Conservation (phyloP, 306 rosid genomes). For the Lathyrus oleraceus region DNA sequence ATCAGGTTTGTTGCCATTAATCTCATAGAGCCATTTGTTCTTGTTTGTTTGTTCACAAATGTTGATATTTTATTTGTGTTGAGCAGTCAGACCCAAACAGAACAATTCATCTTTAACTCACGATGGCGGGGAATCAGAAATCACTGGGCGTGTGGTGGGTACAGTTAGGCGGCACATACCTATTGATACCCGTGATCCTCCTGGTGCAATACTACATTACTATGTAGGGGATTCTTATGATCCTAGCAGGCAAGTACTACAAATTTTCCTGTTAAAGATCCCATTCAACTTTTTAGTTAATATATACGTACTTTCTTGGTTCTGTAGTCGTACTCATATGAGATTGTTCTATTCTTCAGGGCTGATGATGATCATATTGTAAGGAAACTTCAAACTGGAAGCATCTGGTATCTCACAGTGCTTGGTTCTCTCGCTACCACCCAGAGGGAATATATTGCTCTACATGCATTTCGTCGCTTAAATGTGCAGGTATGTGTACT, state of each 20-base stretch:
- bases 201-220: slow-evolving; percentile 92
- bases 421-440: slow-evolving; percentile 99
- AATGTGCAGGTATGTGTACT: slow-evolving; percentile 73
- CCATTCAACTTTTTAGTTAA: neutral
- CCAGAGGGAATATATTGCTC: slow-evolving; percentile 89
- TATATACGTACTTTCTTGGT: slow-evolving; percentile 8
- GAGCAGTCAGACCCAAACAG: slow-evolving; percentile 73
- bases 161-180: slow-evolving; percentile 91
- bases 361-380: slow-evolving; percentile 84
- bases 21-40: slow-evolving; percentile 11
- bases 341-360: slow-evolving; percentile 42
- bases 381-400: slow-evolving; percentile 74
- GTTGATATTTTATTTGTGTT: slow-evolving; percentile 39
- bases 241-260: slow-evolving; percentile 54
- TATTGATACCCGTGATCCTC: slow-evolving; percentile 89
- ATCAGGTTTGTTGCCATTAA: slow-evolving; percentile 62
- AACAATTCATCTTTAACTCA: slow-evolving; percentile 53
- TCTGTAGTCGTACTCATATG: neutral
- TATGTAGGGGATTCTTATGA: slow-evolving; percentile 90
- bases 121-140: slow-evolving; percentile 72
- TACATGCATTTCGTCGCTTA: slow-evolving; percentile 97
- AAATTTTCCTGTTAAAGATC: slow-evolving; percentile 20
- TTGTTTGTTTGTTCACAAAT: neutral
- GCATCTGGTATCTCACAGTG: slow-evolving; percentile 81
- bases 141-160: slow-evolving; percentile 87